Evolutionary conservation across 495 filamentous ascomycete genomes (phyloP), one percentile per base, ranked within the genome.

Genomic region (Tetracladium setigerum): DNA sequence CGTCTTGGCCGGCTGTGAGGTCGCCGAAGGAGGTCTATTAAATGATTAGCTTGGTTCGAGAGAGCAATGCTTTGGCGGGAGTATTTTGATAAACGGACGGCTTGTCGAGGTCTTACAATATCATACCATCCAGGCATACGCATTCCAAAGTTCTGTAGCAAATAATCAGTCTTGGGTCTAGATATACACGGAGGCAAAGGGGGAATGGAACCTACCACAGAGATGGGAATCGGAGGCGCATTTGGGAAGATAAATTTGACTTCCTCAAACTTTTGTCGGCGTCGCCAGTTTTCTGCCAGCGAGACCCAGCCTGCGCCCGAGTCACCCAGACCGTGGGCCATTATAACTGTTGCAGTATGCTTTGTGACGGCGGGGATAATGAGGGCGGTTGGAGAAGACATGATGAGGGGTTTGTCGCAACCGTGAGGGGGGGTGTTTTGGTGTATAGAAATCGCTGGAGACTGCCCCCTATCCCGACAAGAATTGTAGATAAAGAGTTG

Each of bases 341-440:
- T 86, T 58, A 98, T 96, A 54, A 95, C 86, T 2, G 91, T 95
- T 30, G 91, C 88, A 34, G 92, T 96, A 62, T 96, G 91, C 57
- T 80, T 84, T 59, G 79, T 87, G 37, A 89, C 72, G n/a, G 92
- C 89, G 13, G 89, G 88, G 53, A 96, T 83, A 6, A 95, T 71
- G 39, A 91, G 70, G 7, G 86, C 80, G 14, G 49, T 37, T 41
- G 49, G 46, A 24, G 41, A 37, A 44, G 57, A 38, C 57, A 60
- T 51, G 70, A 71, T 49, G 38, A 44, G n/a, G 33, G 14, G 15
- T 18, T 27, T 17, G 8, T 40, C 18, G 27, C n/a, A n/a, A n/a
- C n/a, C n/a, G n/a, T n/a, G n/a, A n/a, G n/a, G n/a, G n/a, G n/a
- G n/a, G n/a, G n/a, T n/a, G n/a, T n/a, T n/a, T n/a, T n/a, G n/a